Evolutionary conservation across 306 rosid genomes (phyloP).

Genomic region (Neltuma alba): DNA sequence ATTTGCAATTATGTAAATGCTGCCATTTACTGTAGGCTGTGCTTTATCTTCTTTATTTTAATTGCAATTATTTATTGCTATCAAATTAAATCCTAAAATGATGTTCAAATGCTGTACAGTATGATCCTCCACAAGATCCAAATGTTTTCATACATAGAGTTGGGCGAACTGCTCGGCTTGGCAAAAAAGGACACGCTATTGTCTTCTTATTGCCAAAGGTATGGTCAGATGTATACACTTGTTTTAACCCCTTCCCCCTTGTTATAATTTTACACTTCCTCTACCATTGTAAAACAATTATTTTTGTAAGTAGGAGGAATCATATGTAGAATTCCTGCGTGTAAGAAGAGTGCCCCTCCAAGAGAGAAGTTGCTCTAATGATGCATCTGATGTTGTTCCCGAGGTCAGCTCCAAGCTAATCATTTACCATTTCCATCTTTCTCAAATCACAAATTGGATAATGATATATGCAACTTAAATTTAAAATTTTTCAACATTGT

Average conservation of each 20-base stretch:
- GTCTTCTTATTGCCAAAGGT: conserved; percentile 95
- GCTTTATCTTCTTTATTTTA: conserved; percentile 22
- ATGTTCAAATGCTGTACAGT: conserved; percentile 50
- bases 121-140: conserved; percentile 98
- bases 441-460: conserved; percentile 11
- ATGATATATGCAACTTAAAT: neutral
- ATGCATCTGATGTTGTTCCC: conserved; percentile 70
- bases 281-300: conserved; percentile 24
- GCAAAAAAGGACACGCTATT: conserved; percentile 84
- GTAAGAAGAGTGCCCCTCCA: conserved; percentile 78
- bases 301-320: conserved; percentile 65
- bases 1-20: conserved; percentile 31
- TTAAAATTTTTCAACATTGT: neutral
- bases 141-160: conserved; percentile 92
- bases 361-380: conserved; percentile 61
- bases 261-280: conserved; percentile 3
- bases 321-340: conserved; percentile 78
- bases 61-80: neutral
- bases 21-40: neutral
- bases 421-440: conserved; percentile 16
- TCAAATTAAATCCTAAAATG: conserved; percentile 12
- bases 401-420: conserved; percentile 51
- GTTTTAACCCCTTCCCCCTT: conserved; percentile 2
- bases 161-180: conserved; percentile 97
- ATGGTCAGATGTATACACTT: conserved; percentile 26